Evolutionary conservation across 306 rosid species (phyloP), one percentile per base, ranked within the genome.

Genomic region (Gastrolobium bilobum): DNA sequence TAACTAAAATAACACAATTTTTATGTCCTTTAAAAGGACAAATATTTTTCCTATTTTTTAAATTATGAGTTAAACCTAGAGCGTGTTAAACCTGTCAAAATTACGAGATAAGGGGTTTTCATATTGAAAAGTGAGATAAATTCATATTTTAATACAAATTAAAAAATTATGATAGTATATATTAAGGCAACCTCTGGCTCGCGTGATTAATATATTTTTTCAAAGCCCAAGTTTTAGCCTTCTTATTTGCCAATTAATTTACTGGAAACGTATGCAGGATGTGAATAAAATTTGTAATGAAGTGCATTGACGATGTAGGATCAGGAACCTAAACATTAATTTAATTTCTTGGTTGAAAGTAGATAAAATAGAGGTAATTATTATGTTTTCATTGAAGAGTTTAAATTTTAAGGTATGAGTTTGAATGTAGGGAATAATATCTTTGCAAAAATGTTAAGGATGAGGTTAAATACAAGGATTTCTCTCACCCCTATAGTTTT

Each of bases 281-380:
- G 39, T 51, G 34, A 75, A 51, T 33, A 51, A 35, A 63, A 42
- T 43, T 60, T 69, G 62, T 60, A 68, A 42, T 33, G 52, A 42
- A 57, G 31, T 54, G 51, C 43, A 14, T 46, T 38, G 65, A 44
- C 39, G 67, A 38, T 67, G 7, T 38, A 47, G 48, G 26, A 56
- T 66, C 5, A 47, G 13, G 57, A 81, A 56, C 47, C 20, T 2
- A 42, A 3, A 44, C 43, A 38, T 66, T 57, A n/a, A 10, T 47
- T 33, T 43, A 44, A 76, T 76, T 82, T 69, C 61, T 69, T 15
- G 61, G 43, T 70, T 11, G 53, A 61, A 59, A 30, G 51, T 38
- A 53, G 58, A 74, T 56, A 67, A 42, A 52, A 46, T 67, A 7
- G 33, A 20, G 37, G 40, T 40, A 37, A 7, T 35, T 57, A 15